Evolutionary conservation across 2,329 filamentous ascomycete genomes (phyloP).

Genomic region (Cercospora zeae-maydis): DNA sequence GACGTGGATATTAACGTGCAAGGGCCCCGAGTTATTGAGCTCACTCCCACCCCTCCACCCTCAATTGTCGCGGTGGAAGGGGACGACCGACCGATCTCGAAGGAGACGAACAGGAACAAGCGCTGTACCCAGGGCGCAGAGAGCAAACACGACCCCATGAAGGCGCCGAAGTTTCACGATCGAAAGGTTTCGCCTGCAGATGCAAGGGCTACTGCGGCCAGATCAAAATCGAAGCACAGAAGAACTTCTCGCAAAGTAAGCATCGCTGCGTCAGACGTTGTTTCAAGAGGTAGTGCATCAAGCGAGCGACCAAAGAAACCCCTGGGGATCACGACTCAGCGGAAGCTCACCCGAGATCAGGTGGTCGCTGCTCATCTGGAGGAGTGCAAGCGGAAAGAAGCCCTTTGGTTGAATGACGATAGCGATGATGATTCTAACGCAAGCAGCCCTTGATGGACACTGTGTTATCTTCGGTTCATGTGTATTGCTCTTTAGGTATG

Average conservation of each 20-base stretch:
- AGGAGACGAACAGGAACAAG: neutral
- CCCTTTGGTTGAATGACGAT: neutral
- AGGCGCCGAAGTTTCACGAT: neutral
- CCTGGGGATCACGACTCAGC: neutral
- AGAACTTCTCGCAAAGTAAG: neutral
- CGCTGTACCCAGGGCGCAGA: neutral
- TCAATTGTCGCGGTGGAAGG: neutral
- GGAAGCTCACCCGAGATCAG: neutral
- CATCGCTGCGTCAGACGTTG: neutral
- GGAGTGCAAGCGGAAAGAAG: constrained; percentile 8
- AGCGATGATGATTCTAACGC: neutral
- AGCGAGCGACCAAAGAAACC: neutral
- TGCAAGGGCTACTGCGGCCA: neutral
- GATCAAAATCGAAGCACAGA: neutral
- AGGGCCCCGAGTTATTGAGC: neutral
- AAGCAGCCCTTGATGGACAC: neutral
- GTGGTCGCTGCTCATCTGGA: constrained; percentile 5
- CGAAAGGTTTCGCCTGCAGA: neutral
- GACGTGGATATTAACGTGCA: neutral
- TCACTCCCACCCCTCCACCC: neutral
- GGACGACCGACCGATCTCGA: neutral
- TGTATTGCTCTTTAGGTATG: neutral
- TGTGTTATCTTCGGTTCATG: neutral
- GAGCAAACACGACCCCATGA: neutral
- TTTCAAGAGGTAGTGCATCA: neutral